A percentile compares a stretch with the other conserved stretches of the same genome.
phyloP scores from a whole-genome alignment of 345 rosid genomes.

The Nephelium lappaceum region DNA sequence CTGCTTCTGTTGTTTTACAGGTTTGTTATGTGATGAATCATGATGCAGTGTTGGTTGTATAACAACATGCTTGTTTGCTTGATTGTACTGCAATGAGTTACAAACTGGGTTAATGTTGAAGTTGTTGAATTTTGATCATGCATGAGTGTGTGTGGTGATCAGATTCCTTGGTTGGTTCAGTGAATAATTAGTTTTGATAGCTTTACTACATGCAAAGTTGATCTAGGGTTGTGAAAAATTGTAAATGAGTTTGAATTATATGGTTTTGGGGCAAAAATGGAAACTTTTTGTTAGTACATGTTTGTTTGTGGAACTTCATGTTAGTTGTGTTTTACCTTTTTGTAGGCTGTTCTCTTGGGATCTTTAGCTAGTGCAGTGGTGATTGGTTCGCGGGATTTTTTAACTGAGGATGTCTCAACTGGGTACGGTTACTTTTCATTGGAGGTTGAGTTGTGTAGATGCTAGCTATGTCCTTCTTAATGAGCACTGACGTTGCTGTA shows the following conservation, averaged over 20 bases:
- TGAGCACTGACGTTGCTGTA: not conserved
- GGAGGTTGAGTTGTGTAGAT: not conserved
- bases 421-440: constrained; percentile 34
- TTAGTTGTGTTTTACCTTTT: constrained; percentile 19
- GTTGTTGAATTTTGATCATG: not conserved
- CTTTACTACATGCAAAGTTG: not conserved
- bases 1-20: constrained; percentile 35
- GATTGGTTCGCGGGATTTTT: constrained; percentile 20
- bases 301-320: not conserved
- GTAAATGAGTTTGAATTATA: not conserved
- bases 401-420: constrained; percentile 24
- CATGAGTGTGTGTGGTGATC: not conserved
- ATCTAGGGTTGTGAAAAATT: not conserved
- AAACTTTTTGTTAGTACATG: not conserved
- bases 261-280: not conserved
- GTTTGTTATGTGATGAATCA: constrained; percentile 8
- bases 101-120: not conserved
- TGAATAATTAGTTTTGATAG: not conserved
- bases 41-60: not conserved
- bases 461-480: not conserved
- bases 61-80: not conserved
- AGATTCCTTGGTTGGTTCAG: not conserved
- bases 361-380: constrained; percentile 32
- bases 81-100: not conserved
- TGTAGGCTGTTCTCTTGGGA: constrained; percentile 44